phyloP scores from a whole-genome alignment of 2,329 filamentous ascomycete species.

The Hypoxylon sp. region DNA sequence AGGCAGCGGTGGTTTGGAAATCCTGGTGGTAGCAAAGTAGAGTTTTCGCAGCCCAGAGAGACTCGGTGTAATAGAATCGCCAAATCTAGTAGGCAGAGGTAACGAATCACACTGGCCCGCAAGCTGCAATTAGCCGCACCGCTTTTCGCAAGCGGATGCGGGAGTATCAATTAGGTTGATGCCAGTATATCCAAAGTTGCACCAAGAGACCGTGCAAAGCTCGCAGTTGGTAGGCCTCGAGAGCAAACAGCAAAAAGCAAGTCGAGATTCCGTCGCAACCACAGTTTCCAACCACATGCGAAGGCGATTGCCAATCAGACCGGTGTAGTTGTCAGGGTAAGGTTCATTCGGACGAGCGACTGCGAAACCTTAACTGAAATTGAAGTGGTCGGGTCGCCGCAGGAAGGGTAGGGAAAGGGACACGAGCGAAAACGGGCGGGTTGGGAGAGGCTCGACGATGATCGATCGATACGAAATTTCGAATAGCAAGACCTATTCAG shows the following conservation, averaged over 20 bases:
- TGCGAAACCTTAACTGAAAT: constrained; percentile 28
- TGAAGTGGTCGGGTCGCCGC: constrained; percentile 18
- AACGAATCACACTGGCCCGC: constrained; percentile 30
- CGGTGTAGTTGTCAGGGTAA: constrained; percentile 15
- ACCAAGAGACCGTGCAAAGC: constrained; percentile 22
- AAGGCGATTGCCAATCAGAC: constrained; percentile 16
- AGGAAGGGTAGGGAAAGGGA: constrained; percentile 11
- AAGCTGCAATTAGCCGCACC: constrained; percentile 45
- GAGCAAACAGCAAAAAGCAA: constrained; percentile 19
- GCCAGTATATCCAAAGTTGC: constrained; percentile 40
- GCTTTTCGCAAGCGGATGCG: constrained; percentile 30
- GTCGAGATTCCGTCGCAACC: constrained; percentile 19
- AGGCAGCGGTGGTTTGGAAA: constrained; percentile 17
- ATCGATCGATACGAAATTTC: constrained; percentile 7
- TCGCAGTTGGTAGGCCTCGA: constrained; percentile 14
- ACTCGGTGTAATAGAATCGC: constrained; percentile 7
- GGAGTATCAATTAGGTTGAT: constrained; percentile 33
- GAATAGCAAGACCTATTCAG: constrained; percentile 19
- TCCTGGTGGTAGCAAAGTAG: constrained; percentile 19
- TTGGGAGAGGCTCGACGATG: constrained; percentile 17
- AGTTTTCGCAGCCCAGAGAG: constrained; percentile 10
- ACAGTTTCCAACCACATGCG: constrained; percentile 36
- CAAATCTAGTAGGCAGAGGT: constrained; percentile 14
- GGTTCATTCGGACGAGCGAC: constrained; percentile 31
- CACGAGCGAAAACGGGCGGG: constrained; percentile 13